Percentiles rank a stretch among this genome's conserved stretches.
Conservation (phyloP, 495 filamentous ascomycete species). For the Aspergillus homomorphus region DNA sequence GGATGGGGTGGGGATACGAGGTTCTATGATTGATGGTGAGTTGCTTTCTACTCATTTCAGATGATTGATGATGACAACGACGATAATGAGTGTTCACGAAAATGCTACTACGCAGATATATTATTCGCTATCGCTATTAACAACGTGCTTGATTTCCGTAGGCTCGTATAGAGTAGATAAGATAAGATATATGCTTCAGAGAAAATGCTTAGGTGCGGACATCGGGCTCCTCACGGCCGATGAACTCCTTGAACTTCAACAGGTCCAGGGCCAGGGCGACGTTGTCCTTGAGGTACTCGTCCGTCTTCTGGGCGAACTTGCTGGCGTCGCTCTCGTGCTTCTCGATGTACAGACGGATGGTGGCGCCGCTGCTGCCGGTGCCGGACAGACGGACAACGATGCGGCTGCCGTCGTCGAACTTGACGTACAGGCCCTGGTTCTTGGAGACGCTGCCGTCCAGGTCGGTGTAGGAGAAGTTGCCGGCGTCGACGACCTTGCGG, state of each 20-base stretch:
- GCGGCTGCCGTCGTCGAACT: constrained; percentile 91
- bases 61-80: no score
- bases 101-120: neutral
- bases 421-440: constrained; percentile 93
- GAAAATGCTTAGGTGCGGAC: constrained; percentile 74
- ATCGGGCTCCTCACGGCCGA: constrained; percentile 88
- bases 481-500: constrained; percentile 81
- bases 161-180: neutral
- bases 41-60: no score
- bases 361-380: constrained; percentile 91
- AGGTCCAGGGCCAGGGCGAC: constrained; percentile 78
- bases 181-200: neutral
- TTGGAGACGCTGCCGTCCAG: constrained; percentile 91
- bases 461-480: constrained; percentile 96
- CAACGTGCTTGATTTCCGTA: neutral
- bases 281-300: constrained; percentile 91
- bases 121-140: neutral
- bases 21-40: neutral
- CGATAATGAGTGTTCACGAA: no score
- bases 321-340: constrained; percentile 76
- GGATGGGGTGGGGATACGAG: constrained; percentile 6
- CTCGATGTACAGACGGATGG: constrained; percentile 94
- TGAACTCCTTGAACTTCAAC: constrained; percentile 83
- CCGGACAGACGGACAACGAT: constrained; percentile 93
- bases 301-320: constrained; percentile 73